phyloP scores from a whole-genome alignment of 2,329 filamentous ascomycete genomes.

The Aspergillus persii region DNA sequence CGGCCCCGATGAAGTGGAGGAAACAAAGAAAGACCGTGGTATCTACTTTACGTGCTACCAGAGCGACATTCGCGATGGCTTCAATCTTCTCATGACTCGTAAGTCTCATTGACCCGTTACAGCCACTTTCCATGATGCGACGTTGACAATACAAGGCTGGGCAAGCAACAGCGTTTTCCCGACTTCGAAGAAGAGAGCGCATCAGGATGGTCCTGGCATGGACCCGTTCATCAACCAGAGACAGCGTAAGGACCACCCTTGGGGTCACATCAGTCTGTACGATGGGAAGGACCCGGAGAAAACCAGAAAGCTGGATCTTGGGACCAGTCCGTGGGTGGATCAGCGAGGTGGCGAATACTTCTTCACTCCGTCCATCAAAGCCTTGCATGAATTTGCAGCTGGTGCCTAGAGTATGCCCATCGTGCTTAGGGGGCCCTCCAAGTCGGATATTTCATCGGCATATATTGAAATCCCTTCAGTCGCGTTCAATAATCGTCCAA shows the following conservation, averaged over 20 bases:
- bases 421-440: too few relatives aligned
- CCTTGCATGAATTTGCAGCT: neutral
- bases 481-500: too few relatives aligned
- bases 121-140: too few relatives aligned
- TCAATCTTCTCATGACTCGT: neutral
- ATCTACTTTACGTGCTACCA: neutral
- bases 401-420: too few relatives aligned
- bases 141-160: too few relatives aligned
- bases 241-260: neutral
- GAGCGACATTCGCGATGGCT: neutral
- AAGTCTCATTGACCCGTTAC: too few relatives aligned
- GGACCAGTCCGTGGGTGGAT: neutral
- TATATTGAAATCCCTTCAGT: too few relatives aligned
- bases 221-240: neutral
- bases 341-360: conserved; percentile 5
- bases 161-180: too few relatives aligned
- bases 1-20: neutral
- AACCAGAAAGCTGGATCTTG: neutral
- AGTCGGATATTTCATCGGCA: too few relatives aligned
- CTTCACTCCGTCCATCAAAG: conserved; percentile 4
- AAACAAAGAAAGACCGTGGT: neutral
- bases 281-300: neutral
- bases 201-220: neutral
- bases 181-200: too few relatives aligned
- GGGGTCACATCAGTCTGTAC: conserved; percentile 1